These are phyloP conservation scores for Kodamaea restingae DNA, from an alignment of 805 yeast species.

Conservation along the genomic window DNA sequence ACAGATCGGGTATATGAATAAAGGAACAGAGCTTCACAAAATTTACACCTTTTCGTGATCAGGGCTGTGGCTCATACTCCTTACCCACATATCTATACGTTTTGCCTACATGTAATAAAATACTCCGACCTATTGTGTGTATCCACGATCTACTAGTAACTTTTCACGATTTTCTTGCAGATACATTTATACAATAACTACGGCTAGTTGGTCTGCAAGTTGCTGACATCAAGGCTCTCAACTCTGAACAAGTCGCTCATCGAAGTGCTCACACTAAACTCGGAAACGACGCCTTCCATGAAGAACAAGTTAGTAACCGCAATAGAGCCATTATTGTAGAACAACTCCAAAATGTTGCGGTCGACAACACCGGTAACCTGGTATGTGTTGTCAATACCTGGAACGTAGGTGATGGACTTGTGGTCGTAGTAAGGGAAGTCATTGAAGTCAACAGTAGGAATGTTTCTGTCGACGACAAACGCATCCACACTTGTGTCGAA, in stretches of 20 bases:
- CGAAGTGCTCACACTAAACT: not conserved
- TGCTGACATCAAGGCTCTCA: not conserved
- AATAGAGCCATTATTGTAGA: conserved; percentile 25
- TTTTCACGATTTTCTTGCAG: no score
- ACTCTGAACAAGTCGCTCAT: conserved; percentile 2
- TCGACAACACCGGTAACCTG: conserved; percentile 27
- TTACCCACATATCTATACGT: no score
- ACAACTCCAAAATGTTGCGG: conserved; percentile 26
- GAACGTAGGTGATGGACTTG: conserved; percentile 20
- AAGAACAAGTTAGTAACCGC: conserved; percentile 27
- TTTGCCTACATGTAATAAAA: no score
- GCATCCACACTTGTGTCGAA: conserved; percentile 20
- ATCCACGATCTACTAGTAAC: no score
- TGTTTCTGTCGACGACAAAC: conserved; percentile 24
- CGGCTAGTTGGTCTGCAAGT: not conserved
- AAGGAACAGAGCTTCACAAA: no score
- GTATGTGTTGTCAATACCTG: conserved; percentile 16
- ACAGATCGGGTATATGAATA: no score
- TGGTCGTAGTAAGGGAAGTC: conserved; percentile 23
- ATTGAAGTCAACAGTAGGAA: conserved; percentile 15
- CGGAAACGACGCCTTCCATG: conserved; percentile 9
- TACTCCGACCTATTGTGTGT: no score
- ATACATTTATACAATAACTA: no score
- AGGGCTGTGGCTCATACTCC: no score
- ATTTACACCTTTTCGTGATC: no score